Conservation (phyloP, 2,329 filamentous ascomycete genomes). For the Phyllosticta citrichinensis region DNA sequence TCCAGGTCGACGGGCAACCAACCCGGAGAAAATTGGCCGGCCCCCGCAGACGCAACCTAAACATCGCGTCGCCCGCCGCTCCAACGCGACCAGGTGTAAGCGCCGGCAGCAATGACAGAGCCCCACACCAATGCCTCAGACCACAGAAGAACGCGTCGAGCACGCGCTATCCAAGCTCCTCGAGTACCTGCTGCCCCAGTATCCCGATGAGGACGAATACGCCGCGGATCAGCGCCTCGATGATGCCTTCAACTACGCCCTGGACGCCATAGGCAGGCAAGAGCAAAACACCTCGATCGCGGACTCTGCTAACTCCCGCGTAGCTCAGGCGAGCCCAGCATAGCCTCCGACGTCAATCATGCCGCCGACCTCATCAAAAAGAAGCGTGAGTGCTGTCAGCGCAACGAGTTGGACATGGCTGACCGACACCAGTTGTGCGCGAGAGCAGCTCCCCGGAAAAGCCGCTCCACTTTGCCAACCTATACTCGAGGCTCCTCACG, state of each 20-base stretch:
- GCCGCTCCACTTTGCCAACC: constrained; percentile 76
- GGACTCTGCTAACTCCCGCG: constrained; percentile 22
- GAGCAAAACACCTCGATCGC: constrained; percentile 30
- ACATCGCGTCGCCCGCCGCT: constrained; percentile 7
- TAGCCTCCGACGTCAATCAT: constrained; percentile 73
- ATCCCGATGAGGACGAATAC: constrained; percentile 57
- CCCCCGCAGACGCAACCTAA: neutral
- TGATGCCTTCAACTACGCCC: constrained; percentile 44
- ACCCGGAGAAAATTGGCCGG: neutral
- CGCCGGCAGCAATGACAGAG: constrained; percentile 5
- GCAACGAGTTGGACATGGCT: constrained; percentile 7
- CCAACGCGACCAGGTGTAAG: constrained; percentile 6
- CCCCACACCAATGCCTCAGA: constrained; percentile 15
- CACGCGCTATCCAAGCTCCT: constrained; percentile 73
- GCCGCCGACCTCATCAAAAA: constrained; percentile 87
- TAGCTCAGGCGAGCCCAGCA: constrained; percentile 37
- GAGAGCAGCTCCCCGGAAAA: constrained; percentile 63
- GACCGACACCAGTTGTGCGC: constrained; percentile 48
- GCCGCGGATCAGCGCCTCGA: constrained; percentile 59
- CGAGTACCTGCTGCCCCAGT: constrained; percentile 58
- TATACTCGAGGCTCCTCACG: constrained; percentile 82
- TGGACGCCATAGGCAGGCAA: constrained; percentile 34
- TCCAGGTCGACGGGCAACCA: too few relatives aligned
- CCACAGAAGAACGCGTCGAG: constrained; percentile 52
- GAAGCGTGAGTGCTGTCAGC: constrained; percentile 38